Evolutionary conservation across 768 basidiomycete species (phyloP), one percentile per base, ranked within the genome.

Genomic region (Kwoniella bestiolae): DNA sequence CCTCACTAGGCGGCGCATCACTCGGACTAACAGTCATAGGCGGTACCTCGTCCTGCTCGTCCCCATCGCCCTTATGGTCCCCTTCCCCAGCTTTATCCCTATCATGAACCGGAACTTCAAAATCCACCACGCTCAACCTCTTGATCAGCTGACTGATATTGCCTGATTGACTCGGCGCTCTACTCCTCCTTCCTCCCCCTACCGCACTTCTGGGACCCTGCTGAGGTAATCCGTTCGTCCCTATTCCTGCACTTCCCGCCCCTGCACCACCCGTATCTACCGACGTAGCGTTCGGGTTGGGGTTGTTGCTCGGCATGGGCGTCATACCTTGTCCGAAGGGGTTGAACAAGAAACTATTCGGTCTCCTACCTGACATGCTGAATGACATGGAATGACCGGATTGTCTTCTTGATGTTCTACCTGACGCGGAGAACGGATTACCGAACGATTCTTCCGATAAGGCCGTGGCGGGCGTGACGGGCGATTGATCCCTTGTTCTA

Each of bases 211-310:
- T 41, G 18, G 26, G 34, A 61, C 34, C n/a, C 16, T 51, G 34
- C 26, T 25, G 25, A 7, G 56, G 12, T n/a, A 34, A 25, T 23
- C 25, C 18, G 21, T 38, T 56, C 16, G 18, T 35, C 23, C 73
- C 73, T 4, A 59, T 70, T 28, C 58, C 71, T 8, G 71, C 65
- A 21, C 53, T 68, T 34, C 74, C 74, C 31, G 71, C 67, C 35
- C 67, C 91, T 2, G 86, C 89, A 5, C 92, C 91, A 74, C 93
- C 92, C 23, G 91, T 96, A 66, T 89, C 89, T 14, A 69, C 66
- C 44, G 44, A 21, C 4, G 35, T 34, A 11, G 64, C 47, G 18
- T 18, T 16, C 7, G 29, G 44, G 18, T 2, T 23, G 45, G 3
- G n/a, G n/a, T n/a, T n/a, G n/a, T n/a, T n/a, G n/a, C n/a, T 31